Evolutionary conservation across 192 early-diverging fungal species (phyloP), one percentile per base, ranked within the genome.

Genomic region (Coemansia sp.): DNA sequence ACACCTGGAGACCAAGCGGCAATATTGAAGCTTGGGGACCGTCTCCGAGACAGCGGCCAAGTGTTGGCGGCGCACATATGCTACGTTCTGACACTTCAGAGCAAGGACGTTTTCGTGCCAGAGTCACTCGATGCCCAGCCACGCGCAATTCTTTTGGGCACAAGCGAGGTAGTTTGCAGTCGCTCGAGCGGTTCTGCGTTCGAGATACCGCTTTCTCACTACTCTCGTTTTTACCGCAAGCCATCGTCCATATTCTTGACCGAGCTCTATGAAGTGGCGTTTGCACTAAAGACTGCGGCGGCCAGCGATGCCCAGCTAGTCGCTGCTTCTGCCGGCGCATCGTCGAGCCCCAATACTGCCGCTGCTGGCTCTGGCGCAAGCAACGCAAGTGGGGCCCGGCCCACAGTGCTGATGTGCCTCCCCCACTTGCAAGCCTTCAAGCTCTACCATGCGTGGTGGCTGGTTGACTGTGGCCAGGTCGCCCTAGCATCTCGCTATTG

Each of bases 381-480:
- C 20, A 48, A 4, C 34, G 52, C 41, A 25, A 21, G 55, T 3
- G 67, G 47, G 35, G 26, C 42, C 4, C 62, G 47, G 38, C 59
- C 50, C 6, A 47, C 66, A n/a, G 33, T 34, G 59, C 45, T 70
- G 26, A 53, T 69, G 5, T 82, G 79, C 20, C 57, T 99, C n/a
- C 92, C 93, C n/a, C 91, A 92, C 65, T 73, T 99, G 47, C 95
- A 97, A 67, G 87, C 87, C 0, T 95, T 94, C 86, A 97, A 97
- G 68, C 79, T 99, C 6, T 61, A 77, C 28, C 86, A 92, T 66
- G 92, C 93, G 14, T 90, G 87, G 85, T 87, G 88, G 73, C 83
- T 99, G 8, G 85, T 86, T 9, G 95, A 97, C 53, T 80, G 87
- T 53, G 94, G 97, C 5, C 85, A 88, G 65, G 68, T 86, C 4